Conservation (phyloP, 805 yeast species). For the Starmera dryadoides region DNA sequence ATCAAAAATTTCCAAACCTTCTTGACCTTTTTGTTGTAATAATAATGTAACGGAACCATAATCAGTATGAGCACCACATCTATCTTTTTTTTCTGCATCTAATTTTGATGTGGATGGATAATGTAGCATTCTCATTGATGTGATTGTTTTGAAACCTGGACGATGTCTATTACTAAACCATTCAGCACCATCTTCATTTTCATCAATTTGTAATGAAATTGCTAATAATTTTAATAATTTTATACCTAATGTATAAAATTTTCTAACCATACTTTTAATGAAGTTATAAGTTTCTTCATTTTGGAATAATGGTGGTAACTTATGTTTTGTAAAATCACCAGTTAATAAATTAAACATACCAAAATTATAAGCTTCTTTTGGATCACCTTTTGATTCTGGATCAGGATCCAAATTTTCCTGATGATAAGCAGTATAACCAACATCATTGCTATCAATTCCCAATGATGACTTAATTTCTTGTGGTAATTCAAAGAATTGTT, state of each 20-base stretch:
- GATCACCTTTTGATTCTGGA: conserved; percentile 34
- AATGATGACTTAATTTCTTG: conserved; percentile 38
- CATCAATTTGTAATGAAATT: conserved; percentile 45
- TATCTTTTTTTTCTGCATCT: conserved; percentile 29
- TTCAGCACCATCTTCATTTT: conserved; percentile 24
- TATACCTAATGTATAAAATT: conserved; percentile 40
- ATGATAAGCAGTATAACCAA: conserved; percentile 50
- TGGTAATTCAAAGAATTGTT: conserved; percentile 42
- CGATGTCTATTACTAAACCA: conserved; percentile 58
- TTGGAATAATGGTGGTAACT: conserved; percentile 43
- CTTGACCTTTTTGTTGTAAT: conserved; percentile 59
- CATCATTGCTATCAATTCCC: conserved; percentile 38
- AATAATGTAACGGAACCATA: conserved; percentile 66
- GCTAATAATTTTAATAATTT: conserved; percentile 48
- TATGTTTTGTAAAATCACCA: conserved; percentile 30
- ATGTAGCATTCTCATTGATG: conserved; percentile 58
- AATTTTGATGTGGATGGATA: conserved; percentile 37
- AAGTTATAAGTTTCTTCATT: conserved; percentile 27
- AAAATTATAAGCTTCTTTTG: conserved; percentile 62
- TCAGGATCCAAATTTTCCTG: conserved; percentile 33
- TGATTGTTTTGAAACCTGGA: conserved; percentile 44
- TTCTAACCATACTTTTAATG: conserved; percentile 28
- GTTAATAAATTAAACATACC: conserved; percentile 39
- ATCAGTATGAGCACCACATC: conserved; percentile 83
- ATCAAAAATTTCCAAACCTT: conserved; percentile 45